Evolutionary conservation across 768 basidiomycete species (phyloP).

Genomic region (Suillus tomentosus): DNA sequence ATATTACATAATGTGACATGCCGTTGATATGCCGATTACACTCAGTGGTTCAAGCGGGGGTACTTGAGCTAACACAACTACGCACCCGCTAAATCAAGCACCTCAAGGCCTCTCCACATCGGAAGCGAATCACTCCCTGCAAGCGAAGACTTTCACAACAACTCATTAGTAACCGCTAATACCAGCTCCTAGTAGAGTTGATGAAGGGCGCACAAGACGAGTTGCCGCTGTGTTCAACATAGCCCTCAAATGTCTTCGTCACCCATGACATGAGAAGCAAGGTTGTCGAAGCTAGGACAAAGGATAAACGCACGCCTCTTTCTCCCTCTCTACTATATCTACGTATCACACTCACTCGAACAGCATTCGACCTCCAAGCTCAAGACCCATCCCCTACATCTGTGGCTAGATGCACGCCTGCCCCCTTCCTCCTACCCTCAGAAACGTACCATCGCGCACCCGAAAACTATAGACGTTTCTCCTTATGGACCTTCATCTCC

Average conservation of each 20-base stretch:
- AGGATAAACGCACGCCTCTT: neutral
- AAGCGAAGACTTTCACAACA: neutral
- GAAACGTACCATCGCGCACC: no score
- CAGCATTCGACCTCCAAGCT: neutral
- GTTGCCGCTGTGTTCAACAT: slow-evolving; percentile 44
- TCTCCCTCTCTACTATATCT: no score
- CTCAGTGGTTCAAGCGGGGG: no score
- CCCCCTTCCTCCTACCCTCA: no score
- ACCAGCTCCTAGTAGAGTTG: slow-evolving; percentile 22
- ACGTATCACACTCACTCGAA: neutral
- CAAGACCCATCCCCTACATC: no score
- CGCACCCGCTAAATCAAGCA: slow-evolving; percentile 31
- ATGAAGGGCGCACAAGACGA: slow-evolving; percentile 40
- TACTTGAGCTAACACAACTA: slow-evolving; percentile 55
- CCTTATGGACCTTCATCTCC: no score
- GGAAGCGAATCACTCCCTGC: slow-evolving; percentile 21
- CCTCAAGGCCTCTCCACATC: slow-evolving; percentile 13
- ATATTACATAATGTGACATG: no score
- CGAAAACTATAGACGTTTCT: no score
- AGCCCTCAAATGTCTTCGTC: slow-evolving; percentile 41
- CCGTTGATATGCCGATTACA: no score
- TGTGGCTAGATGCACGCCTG: no score
- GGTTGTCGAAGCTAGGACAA: slow-evolving; percentile 34
- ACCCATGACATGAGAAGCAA: slow-evolving; percentile 36
- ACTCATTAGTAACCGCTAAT: slow-evolving; percentile 27